These are phyloP conservation scores for Laburnicola sp. DNA, from an alignment of 2,329 filamentous ascomycete genomes.

Conservation along the genomic window DNA sequence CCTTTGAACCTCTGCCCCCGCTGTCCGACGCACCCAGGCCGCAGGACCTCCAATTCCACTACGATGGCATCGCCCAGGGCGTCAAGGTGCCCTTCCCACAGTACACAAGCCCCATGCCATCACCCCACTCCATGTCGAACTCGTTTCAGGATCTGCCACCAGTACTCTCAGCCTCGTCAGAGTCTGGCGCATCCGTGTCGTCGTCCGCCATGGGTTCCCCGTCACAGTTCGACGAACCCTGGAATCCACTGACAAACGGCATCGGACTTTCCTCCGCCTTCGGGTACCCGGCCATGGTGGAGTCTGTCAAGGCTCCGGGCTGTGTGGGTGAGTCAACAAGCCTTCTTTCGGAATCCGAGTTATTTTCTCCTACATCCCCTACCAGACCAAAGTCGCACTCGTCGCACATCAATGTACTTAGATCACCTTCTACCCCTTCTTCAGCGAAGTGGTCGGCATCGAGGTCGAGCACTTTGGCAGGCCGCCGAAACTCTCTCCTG, in stretches of 20 bases:
- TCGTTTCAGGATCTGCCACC: conserved; percentile 54
- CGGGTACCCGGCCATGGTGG: conserved; percentile 54
- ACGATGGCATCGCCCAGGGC: conserved; percentile 41
- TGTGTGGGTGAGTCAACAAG: conserved; percentile 55
- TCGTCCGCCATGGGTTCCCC: conserved; percentile 57
- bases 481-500: conserved; percentile 31
- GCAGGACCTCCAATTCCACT: conserved; percentile 44
- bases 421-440: conserved; percentile 37
- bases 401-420: conserved; percentile 31
- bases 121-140: conserved; percentile 50
- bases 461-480: conserved; percentile 13
- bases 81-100: conserved; percentile 43
- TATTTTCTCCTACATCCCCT: conserved; percentile 26
- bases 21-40: conserved; percentile 36
- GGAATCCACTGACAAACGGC: conserved; percentile 59
- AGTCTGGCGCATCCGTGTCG: conserved; percentile 56
- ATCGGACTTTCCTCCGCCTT: conserved; percentile 64
- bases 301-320: conserved; percentile 48
- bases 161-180: conserved; percentile 53
- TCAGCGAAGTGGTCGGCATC: conserved; percentile 46
- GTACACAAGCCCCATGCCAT: conserved; percentile 47
- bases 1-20: conserved; percentile 41
- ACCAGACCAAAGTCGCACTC: conserved; percentile 12
- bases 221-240: conserved; percentile 61
- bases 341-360: conserved; percentile 44